Conservation (phyloP, 306 rosid genomes). For the Lagenaria siceraria region DNA sequence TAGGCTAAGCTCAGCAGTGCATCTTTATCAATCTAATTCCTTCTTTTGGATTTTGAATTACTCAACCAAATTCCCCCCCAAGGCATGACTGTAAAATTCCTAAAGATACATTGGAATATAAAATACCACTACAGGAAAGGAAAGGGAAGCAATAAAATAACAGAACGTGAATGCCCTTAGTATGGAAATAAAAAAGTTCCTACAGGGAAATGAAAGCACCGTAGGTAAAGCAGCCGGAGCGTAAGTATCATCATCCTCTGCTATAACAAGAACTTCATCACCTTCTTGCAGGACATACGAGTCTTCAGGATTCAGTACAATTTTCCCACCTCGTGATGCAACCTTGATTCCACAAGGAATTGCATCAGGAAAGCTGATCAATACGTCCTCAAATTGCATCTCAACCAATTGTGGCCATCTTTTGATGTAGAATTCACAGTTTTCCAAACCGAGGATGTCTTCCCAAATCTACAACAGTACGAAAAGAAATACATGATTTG, state of each 20-base stretch:
- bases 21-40: not conserved
- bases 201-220: slow-evolving; percentile 45
- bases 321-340: slow-evolving; percentile 62
- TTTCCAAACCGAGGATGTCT: slow-evolving; percentile 90
- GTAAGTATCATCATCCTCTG: slow-evolving; percentile 89
- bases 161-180: slow-evolving; percentile 3
- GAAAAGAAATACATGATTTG: not conserved
- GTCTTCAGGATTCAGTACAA: slow-evolving; percentile 75
- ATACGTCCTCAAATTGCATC: slow-evolving; percentile 59
- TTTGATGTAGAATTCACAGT: slow-evolving; percentile 88
- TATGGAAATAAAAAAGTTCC: not conserved
- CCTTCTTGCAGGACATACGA: slow-evolving; percentile 76
- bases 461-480: slow-evolving; percentile 71
- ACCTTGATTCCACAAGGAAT: slow-evolving; percentile 92
- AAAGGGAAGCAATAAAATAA: not conserved
- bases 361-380: slow-evolving; percentile 78
- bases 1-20: not conserved
- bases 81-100: not conserved
- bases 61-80: not conserved
- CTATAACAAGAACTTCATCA: slow-evolving; percentile 78
- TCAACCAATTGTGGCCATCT: slow-evolving; percentile 85
- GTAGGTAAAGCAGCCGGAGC: slow-evolving; percentile 66
- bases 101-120: not conserved
- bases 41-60: not conserved
- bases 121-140: not conserved